phyloP scores from a whole-genome alignment of 1,139 yeast genomes.

The Saccharomycopsis hybrid region DNA sequence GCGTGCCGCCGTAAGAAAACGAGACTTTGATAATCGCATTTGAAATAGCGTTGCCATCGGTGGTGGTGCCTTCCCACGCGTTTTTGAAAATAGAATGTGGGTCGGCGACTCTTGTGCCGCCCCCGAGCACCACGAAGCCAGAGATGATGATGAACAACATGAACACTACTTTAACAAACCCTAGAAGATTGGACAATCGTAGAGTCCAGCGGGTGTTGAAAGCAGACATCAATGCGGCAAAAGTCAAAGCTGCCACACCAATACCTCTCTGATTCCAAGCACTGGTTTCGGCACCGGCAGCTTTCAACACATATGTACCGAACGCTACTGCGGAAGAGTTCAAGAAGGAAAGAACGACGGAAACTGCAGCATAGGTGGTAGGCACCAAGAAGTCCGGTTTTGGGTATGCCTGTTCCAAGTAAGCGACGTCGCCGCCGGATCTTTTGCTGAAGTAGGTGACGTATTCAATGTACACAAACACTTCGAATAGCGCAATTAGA shows the following conservation, averaged over 20 bases:
- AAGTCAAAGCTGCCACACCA: slow-evolving; percentile 34
- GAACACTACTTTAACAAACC: slow-evolving; percentile 36
- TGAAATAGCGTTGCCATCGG: too few relatives aligned
- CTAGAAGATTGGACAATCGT: slow-evolving; percentile 33
- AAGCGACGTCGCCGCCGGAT: slow-evolving; percentile 40
- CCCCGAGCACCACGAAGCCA: slow-evolving; percentile 39
- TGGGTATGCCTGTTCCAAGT: slow-evolving; percentile 39
- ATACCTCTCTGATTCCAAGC: slow-evolving; percentile 40
- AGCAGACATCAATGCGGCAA: slow-evolving; percentile 30
- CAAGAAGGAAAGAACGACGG: slow-evolving; percentile 35
- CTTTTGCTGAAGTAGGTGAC: slow-evolving; percentile 35
- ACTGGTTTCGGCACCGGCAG: slow-evolving; percentile 32
- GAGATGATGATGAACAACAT: slow-evolving; percentile 33
- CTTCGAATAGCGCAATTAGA: slow-evolving; percentile 33
- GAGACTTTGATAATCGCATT: too few relatives aligned
- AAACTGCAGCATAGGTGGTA: slow-evolving; percentile 38
- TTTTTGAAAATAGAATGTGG: too few relatives aligned
- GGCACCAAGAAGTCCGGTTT: slow-evolving; percentile 37
- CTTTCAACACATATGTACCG: slow-evolving; percentile 35
- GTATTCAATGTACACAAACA: slow-evolving; percentile 35
- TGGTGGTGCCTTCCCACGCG: too few relatives aligned
- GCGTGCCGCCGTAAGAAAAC: too few relatives aligned
- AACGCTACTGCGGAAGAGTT: slow-evolving; percentile 40
- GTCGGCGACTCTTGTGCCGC: too few relatives aligned
- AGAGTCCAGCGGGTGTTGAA: slow-evolving; percentile 34